Percentiles rank a stretch among this genome's conserved stretches.
Conservation (phyloP, 2,329 filamentous ascomycete genomes). For the Diaporthe citriasiana region DNA sequence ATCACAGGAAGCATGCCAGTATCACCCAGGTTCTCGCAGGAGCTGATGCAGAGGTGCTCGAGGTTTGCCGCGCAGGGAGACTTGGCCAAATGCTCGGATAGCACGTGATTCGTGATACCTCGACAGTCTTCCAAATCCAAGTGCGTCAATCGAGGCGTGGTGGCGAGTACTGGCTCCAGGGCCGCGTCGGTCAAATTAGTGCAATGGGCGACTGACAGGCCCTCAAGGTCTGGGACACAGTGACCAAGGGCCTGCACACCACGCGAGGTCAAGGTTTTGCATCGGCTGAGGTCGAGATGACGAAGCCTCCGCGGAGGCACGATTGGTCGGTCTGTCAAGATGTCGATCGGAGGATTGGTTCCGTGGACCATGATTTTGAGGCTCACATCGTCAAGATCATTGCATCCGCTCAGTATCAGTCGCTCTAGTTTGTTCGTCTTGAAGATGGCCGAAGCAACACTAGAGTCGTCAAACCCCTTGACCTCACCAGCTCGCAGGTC, state of each 20-base stretch:
- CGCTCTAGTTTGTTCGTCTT: slow-evolving; percentile 84
- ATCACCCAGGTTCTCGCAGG: slow-evolving; percentile 89
- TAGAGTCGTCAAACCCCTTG: slow-evolving; percentile 80
- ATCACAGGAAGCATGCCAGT: slow-evolving; percentile 86
- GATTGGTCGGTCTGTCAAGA: slow-evolving; percentile 81
- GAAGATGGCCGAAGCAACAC: slow-evolving; percentile 82
- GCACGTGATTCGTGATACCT: slow-evolving; percentile 79
- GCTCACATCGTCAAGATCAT: slow-evolving; percentile 81
- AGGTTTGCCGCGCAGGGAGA: slow-evolving; percentile 80
- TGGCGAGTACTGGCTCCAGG: slow-evolving; percentile 79
- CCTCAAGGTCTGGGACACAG: slow-evolving; percentile 84
- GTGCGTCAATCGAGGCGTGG: slow-evolving; percentile 83
- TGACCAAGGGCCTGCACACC: slow-evolving; percentile 80
- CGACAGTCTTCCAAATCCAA: slow-evolving; percentile 91
- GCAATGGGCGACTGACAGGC: slow-evolving; percentile 86
- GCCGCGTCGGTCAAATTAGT: slow-evolving; percentile 79
- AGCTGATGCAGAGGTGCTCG: slow-evolving; percentile 88
- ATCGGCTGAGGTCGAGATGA: slow-evolving; percentile 88
- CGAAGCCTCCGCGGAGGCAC: slow-evolving; percentile 84
- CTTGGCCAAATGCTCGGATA: slow-evolving; percentile 80
- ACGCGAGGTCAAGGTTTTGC: slow-evolving; percentile 77
- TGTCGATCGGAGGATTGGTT: slow-evolving; percentile 81
- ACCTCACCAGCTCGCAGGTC: slow-evolving; percentile 89
- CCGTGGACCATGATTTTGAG: slow-evolving; percentile 84
- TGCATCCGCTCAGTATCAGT: slow-evolving; percentile 85